Evolutionary conservation across 2,329 filamentous ascomycete genomes (phyloP).

Genomic region (Fusarium algeriense): DNA sequence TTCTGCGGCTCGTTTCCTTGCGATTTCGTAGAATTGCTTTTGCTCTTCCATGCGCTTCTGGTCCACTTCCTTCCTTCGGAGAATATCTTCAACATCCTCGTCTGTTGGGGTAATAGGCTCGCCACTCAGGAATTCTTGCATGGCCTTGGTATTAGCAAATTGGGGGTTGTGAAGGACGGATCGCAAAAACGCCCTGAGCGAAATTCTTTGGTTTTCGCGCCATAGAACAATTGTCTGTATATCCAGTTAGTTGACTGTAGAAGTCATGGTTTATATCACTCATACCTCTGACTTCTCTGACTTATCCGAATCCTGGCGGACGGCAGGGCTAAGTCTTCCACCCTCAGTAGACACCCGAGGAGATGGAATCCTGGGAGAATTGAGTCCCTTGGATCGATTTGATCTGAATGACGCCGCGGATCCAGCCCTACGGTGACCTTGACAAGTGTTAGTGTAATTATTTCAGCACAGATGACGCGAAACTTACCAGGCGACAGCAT

Average conservation of each 20-base stretch:
- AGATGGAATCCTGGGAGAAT: constrained; percentile 47
- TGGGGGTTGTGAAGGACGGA: constrained; percentile 86
- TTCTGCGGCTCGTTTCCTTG: constrained; percentile 87
- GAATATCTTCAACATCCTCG: constrained; percentile 86
- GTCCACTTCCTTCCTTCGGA: constrained; percentile 83
- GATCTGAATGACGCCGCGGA: constrained; percentile 51
- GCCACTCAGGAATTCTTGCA: constrained; percentile 83
- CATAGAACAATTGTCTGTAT: constrained; percentile 72
- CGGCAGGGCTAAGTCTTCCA: constrained; percentile 46
- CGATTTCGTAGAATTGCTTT: constrained; percentile 94
- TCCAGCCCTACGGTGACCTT: constrained; percentile 44
- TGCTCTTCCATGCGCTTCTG: constrained; percentile 92
- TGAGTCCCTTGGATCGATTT: constrained; percentile 46
- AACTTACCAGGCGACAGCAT: constrained; percentile 48
- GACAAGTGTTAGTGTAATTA: constrained; percentile 16
- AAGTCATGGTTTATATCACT: not conserved
- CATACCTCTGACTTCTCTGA: constrained; percentile 47
- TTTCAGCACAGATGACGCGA: not conserved
- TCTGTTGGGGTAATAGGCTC: constrained; percentile 81
- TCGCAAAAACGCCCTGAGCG: constrained; percentile 89
- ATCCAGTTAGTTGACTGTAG: constrained; percentile 45
- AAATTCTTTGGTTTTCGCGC: constrained; percentile 91
- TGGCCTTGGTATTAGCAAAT: constrained; percentile 83
- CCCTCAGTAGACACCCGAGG: constrained; percentile 51
- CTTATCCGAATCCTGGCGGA: constrained; percentile 39